A percentile compares a stretch with the other conserved stretches of the same genome.
Evolutionary conservation across 139 green algal species (phyloP).

Genomic region (Tetratostichococcus sp.): DNA sequence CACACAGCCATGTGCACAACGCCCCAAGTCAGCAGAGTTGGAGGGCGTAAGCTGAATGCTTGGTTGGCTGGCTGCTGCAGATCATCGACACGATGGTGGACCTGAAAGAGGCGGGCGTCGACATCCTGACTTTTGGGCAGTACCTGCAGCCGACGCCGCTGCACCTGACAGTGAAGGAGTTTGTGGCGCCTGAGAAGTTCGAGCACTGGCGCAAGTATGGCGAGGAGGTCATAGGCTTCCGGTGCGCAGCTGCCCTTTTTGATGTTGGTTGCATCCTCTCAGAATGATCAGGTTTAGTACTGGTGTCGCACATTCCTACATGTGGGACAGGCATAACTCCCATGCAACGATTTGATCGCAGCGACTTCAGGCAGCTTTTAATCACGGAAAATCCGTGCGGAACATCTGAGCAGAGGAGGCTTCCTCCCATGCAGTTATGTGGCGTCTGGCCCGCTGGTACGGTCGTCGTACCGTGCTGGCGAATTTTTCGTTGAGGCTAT

Average conservation of each 20-base stretch:
- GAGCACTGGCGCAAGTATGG: slow-evolving; percentile 83
- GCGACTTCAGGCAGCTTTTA: too few species aligned
- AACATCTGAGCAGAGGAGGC: too few species aligned
- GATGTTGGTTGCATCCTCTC: not conserved
- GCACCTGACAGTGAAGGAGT: slow-evolving; percentile 87
- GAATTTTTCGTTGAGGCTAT: slow-evolving; percentile 92
- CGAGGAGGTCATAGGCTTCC: slow-evolving; percentile 84
- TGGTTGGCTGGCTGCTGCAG: slow-evolving; percentile 4
- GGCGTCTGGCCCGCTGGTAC: slow-evolving; percentile 88
- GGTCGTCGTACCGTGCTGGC: slow-evolving; percentile 91
- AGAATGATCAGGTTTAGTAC: too few species aligned
- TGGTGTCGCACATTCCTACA: too few species aligned
- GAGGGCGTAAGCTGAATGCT: too few species aligned
- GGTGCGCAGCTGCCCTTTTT: slow-evolving; percentile 15
- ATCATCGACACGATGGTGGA: slow-evolving; percentile 11
- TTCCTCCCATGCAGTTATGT: slow-evolving; percentile 90
- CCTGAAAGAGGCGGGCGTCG: slow-evolving; percentile 53
- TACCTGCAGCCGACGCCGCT: slow-evolving; percentile 94
- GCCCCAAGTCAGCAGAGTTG: too few species aligned
- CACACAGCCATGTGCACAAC: too few species aligned
- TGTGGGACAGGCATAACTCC: too few species aligned
- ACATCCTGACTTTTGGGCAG: slow-evolving; percentile 95
- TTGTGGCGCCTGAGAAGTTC: slow-evolving; percentile 92
- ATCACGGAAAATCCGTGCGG: too few species aligned
- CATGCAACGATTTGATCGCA: too few species aligned